Base-by-base conservation (phyloP, 768 basidiomycete genomes). In the Phlebiopsis flavidoalba region DNA sequence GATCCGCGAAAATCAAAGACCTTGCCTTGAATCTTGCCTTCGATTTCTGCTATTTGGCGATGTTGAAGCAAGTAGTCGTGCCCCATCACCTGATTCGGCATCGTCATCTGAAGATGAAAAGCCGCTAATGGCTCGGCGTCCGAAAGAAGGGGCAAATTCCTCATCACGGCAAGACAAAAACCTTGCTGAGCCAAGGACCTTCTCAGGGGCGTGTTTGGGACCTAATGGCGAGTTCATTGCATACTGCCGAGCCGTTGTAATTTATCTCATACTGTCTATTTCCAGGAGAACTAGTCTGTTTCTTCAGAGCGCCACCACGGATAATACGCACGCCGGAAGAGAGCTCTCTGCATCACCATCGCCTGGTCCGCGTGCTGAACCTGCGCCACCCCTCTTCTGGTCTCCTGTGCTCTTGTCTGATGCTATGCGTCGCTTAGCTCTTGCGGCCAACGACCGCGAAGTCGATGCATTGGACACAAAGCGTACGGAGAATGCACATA, bases 181-280 rank as follows among this genome's bases (percentile, higher is more conserved):
- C 69, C 71, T 93, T 6, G 87, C 89, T 0, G 92, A 94, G 71
- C 88, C 93, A 1, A 77, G 91, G 62, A 92, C 90, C n/a, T 0
- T 93, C 91, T 1, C 93, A 95, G 67, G n/a, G 94, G 91, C 1
- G 82, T 87, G 0, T 96, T 95, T 76, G 91, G n/a, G 93, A 0
- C 90, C 91, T 0, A 92, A 93, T 69, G 95, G 94, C 26, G 26
- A 31, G 26, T 31, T 93, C 60, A 50, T 78, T 40, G 19, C 19
- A 35, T 33, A 54, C 14, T 21, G n/a, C 26, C 55, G 40, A 24
- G 11, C 14, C 22, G 31, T 53, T 5, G 3, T 52, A 10, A 33
- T 33, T 7, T 26, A 4, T 45, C 1, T 47, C 26, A 47, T 45
- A 19, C 1, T 1, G 7, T n/a, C 10, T 14, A 11, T 51, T 14